Evolutionary conservation across 2,329 filamentous ascomycete species (phyloP).

Genomic region (Arachnopeziza araneosa): DNA sequence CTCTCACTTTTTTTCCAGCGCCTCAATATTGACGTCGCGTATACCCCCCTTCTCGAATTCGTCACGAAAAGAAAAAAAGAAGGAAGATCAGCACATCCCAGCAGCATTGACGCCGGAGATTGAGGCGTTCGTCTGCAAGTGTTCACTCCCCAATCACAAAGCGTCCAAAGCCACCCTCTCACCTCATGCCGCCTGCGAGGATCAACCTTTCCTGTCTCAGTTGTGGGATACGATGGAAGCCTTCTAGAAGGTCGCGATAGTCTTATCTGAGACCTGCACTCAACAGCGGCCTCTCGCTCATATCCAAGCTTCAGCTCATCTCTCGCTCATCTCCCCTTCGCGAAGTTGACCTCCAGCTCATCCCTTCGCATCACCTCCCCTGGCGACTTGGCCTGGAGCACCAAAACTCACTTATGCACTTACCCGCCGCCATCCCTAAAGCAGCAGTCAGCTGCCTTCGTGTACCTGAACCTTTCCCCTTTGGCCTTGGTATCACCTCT

Average conservation of each 20-base stretch:
- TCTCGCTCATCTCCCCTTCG: background rate
- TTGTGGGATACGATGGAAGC: background rate
- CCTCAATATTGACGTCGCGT: background rate
- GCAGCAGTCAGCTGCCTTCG: background rate
- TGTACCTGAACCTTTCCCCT: background rate
- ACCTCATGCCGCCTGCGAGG: background rate
- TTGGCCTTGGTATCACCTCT: background rate
- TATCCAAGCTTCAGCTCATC: background rate
- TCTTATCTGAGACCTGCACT: background rate
- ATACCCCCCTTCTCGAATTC: background rate
- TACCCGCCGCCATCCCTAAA: background rate
- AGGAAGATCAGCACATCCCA: background rate
- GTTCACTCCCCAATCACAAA: conserved; percentile 12
- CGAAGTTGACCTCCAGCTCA: background rate
- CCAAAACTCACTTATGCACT: background rate
- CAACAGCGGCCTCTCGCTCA: background rate
- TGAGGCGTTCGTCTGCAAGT: conserved; percentile 29
- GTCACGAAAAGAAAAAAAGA: background rate
- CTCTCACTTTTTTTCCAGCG: background rate
- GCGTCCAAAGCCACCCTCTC: background rate
- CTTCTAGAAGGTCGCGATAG: background rate
- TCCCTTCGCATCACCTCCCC: no score
- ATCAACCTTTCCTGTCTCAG: background rate
- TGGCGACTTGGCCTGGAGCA: no score
- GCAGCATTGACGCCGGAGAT: conserved; percentile 35